A percentile compares a stretch with the other conserved stretches of the same genome.
These are phyloP conservation scores for Xylaria sp. DNA, from an alignment of 2,329 filamentous ascomycete genomes.

Conservation along the genomic window DNA sequence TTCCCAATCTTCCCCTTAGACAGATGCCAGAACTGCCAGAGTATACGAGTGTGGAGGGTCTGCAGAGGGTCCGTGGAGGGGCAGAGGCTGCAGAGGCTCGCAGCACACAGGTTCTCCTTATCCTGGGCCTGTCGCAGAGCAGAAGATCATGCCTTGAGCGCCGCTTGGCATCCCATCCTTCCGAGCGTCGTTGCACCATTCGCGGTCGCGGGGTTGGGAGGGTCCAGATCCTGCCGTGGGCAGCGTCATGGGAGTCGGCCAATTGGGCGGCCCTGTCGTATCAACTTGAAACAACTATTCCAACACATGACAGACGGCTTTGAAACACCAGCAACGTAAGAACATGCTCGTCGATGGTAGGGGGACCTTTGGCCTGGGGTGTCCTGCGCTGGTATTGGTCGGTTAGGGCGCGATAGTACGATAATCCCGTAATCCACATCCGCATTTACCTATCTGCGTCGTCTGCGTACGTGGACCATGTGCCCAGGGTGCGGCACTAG, in stretches of 20 bases:
- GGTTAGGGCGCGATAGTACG: slow-evolving; percentile 5
- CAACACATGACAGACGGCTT: slow-evolving; percentile 35
- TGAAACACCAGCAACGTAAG: slow-evolving; percentile 38
- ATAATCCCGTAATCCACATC: slow-evolving; percentile 1
- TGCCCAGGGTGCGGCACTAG: background rate
- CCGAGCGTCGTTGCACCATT: slow-evolving; percentile 16
- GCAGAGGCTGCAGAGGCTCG: slow-evolving; percentile 6
- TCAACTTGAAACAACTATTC: slow-evolving; percentile 39
- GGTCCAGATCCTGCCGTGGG: slow-evolving; percentile 32
- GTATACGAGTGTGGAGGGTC: background rate
- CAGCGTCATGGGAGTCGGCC: slow-evolving; percentile 17
- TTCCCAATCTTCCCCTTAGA: slow-evolving; percentile 14
- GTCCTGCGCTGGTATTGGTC: slow-evolving; percentile 15
- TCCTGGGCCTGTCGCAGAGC: slow-evolving; percentile 24
- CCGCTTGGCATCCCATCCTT: slow-evolving; percentile 27
- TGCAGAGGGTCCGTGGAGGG: background rate
- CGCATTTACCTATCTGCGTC: background rate
- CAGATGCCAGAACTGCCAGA: background rate
- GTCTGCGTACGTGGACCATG: slow-evolving; percentile 1
- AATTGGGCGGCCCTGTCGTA: slow-evolving; percentile 28
- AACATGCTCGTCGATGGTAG: slow-evolving; percentile 25
- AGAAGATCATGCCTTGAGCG: slow-evolving; percentile 32
- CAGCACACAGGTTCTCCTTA: background rate
- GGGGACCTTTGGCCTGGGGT: background rate
- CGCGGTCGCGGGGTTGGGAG: slow-evolving; percentile 31